These are phyloP conservation scores for Cryptococcus jaspeensis DNA, from an alignment of 1,284 basidiomycete species.

Conservation along the genomic window DNA sequence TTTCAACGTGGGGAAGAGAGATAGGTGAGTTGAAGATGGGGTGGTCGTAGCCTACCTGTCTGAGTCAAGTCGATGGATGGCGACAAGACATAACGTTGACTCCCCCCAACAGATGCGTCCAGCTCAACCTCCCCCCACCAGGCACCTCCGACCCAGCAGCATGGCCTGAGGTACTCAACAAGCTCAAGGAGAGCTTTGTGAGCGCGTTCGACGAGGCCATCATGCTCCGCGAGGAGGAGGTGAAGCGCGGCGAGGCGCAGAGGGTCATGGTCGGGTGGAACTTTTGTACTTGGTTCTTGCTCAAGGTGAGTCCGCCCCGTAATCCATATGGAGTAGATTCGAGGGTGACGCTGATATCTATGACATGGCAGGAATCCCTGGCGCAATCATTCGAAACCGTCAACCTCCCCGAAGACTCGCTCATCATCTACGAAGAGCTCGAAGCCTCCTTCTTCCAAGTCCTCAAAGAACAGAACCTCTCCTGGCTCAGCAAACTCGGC, in stretches of 20 bases:
- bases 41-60: too few species aligned
- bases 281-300: conserved; percentile 91
- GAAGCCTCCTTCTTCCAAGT: conserved; percentile 79
- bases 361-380: conserved; percentile 74
- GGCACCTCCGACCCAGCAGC: conserved; percentile 63
- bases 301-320: conserved; percentile 65
- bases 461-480: conserved; percentile 70
- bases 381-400: conserved; percentile 90
- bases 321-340: neutral
- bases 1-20: conserved; percentile 85
- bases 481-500: conserved; percentile 85
- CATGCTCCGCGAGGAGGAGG: conserved; percentile 77
- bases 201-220: conserved; percentile 78
- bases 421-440: conserved; percentile 86
- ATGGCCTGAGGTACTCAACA: conserved; percentile 85
- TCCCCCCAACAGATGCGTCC: conserved; percentile 65
- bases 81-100: conserved; percentile 9
- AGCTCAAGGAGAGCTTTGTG: conserved; percentile 84
- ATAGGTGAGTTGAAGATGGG: conserved; percentile 62
- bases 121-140: conserved; percentile 55
- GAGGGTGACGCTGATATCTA: neutral
- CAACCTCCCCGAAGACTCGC: conserved; percentile 82
- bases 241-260: conserved; percentile 80
- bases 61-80: neutral
- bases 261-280: conserved; percentile 91